These are phyloP conservation scores for Kwoniella sp. DNA, from an alignment of 768 basidiomycete genomes.

Conservation along the genomic window DNA sequence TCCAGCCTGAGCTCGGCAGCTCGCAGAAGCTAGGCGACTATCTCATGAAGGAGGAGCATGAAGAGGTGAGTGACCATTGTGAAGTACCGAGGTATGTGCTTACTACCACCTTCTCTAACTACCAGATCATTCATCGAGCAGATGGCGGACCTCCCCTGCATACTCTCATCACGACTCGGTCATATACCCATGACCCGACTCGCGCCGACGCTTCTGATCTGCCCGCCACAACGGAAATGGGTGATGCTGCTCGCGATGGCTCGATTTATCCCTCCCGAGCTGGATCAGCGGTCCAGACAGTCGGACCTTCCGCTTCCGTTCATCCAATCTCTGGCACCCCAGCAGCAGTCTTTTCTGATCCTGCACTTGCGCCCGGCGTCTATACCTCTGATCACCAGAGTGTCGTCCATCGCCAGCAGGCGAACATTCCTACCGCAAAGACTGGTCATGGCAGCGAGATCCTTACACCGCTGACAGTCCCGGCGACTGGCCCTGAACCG, in stretches of 20 bases:
- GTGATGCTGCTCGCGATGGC: background rate
- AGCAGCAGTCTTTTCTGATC: slow-evolving; percentile 1
- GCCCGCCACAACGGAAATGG: background rate
- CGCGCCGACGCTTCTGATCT: background rate
- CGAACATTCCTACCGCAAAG: slow-evolving; percentile 8
- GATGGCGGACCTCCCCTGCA: slow-evolving; percentile 29
- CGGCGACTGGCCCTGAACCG: too few relatives aligned
- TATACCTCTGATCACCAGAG: slow-evolving; percentile 9
- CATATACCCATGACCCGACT: slow-evolving; percentile 20
- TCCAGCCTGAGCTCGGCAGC: slow-evolving; percentile 15
- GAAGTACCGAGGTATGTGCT: too few relatives aligned
- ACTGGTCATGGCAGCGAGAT: slow-evolving; percentile 1
- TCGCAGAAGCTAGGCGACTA: slow-evolving; percentile 16
- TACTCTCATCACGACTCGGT: slow-evolving; percentile 38
- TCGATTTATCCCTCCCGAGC: slow-evolving; percentile 6
- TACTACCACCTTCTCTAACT: too few relatives aligned
- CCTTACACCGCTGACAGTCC: too few relatives aligned
- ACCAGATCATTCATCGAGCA: slow-evolving; percentile 35
- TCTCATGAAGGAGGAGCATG: slow-evolving; percentile 38
- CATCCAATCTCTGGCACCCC: slow-evolving; percentile 6
- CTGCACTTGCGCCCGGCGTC: background rate
- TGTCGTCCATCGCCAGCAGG: background rate
- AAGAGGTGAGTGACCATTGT: slow-evolving; percentile 37
- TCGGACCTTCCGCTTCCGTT: slow-evolving; percentile 10
- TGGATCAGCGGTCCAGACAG: slow-evolving; percentile 3